Base-by-base conservation (phyloP, 371 early-diverging fungal genomes). In the Thermomucor indicae-seudaticae region DNA sequence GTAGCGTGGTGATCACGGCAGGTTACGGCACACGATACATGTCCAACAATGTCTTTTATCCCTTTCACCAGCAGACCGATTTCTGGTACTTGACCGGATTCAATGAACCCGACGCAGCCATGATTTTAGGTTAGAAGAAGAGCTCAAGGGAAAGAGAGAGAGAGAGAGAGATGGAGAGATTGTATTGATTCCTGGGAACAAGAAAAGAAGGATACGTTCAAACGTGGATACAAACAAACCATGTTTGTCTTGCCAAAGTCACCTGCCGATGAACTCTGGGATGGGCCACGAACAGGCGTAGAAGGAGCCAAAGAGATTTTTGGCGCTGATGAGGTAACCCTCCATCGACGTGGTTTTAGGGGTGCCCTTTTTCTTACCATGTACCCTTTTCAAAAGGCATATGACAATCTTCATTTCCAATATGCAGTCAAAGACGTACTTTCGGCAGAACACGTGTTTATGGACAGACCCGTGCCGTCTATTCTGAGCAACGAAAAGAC, bases 11-110 rank as follows among this genome's bases (percentile, higher is more conserved):
- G n/a, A 64, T 96, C 23, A 74, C 83, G 19, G 74, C 88, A 16
- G 90, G 95, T 7, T 82, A 89, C 51, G 74, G 80, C 0, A 81
- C 89, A 50, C 80, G 90, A n/a, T 97, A 90, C 62, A 83, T 87
- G 67, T 87, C 94, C 56, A 85, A 91, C 51, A 91, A 91, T 48
- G 92, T 97, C 44, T 97, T 97, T 75, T 92, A 96, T 61, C 88
- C 86, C n/a, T 97, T 93, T 57, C 92, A 94, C 53, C 96, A 96
- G 64, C 81, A 88, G 49, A 92, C 95, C 5, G 90, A 96, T 57
- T 83, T 96, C 49, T 84, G 85, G 57, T 96, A 95, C 58, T 66
- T 96, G 28, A 67, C 70, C 16, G 95, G 96, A 24, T 91, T 93
- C 61, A 89, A 93, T 67, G 94, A 96, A 65, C 96, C 96, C 0